Evolutionary conservation across 371 early-diverging fungal genomes (phyloP).

Genomic region (Rhizomucor miehei): DNA sequence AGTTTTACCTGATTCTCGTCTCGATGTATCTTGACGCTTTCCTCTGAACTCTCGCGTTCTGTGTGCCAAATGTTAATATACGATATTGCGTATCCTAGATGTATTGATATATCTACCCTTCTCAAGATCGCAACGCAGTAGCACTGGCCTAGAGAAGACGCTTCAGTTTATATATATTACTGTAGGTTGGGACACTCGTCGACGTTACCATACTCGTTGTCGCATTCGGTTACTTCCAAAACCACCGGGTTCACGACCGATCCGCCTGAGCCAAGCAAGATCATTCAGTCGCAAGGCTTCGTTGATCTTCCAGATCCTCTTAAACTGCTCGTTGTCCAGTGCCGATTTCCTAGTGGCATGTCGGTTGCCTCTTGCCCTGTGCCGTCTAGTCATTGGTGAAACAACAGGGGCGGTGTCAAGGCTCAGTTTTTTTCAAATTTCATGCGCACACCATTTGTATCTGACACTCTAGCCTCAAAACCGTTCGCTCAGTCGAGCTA

Average conservation of each 20-base stretch:
- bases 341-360: slow-evolving; percentile 16
- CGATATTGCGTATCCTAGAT: too few species aligned
- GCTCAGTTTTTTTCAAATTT: too few species aligned
- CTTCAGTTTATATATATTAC: neutral
- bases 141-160: slow-evolving; percentile 39
- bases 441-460: too few species aligned
- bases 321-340: slow-evolving; percentile 34
- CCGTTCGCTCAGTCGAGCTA: too few species aligned
- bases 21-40: neutral
- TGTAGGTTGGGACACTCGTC: neutral
- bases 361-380: slow-evolving; percentile 9
- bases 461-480: too few species aligned
- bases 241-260: slow-evolving; percentile 49
- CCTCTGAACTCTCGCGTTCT: neutral
- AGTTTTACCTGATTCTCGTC: neutral
- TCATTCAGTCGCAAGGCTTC: slow-evolving; percentile 52
- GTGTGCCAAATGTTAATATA: too few species aligned
- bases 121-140: slow-evolving; percentile 30
- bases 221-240: slow-evolving; percentile 51
- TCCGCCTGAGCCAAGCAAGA: slow-evolving; percentile 37
- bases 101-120: too few species aligned
- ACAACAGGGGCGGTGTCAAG: too few species aligned
- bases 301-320: slow-evolving; percentile 38
- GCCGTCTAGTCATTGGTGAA: slow-evolving; percentile 23
- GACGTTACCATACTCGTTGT: slow-evolving; percentile 51